phyloP scores from a whole-genome alignment of 768 basidiomycete genomes.

The Rhizopogon vesiculosus region DNA sequence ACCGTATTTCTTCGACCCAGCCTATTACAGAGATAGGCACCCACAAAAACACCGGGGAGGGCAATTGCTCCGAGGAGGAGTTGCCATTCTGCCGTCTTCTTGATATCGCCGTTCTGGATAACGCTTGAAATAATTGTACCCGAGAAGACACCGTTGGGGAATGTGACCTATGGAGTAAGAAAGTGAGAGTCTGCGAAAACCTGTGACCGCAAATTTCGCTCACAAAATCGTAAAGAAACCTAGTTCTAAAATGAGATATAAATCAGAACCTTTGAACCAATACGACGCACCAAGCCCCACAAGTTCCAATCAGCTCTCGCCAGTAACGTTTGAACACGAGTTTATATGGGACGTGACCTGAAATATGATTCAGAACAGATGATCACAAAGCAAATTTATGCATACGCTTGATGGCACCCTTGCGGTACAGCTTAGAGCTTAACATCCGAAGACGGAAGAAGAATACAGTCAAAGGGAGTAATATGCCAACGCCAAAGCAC shows the following conservation, averaged over 20 bases:
- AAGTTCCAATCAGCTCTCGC: constrained; percentile 65
- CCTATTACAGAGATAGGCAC: constrained; percentile 44
- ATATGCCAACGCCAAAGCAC: constrained; percentile 59
- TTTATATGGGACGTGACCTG: constrained; percentile 55
- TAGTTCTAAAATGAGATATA: constrained; percentile 16
- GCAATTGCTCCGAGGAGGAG: constrained; percentile 59
- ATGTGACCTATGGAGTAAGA: constrained; percentile 45
- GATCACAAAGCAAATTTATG: not conserved
- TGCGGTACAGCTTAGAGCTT: constrained; percentile 57
- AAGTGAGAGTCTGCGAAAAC: not conserved
- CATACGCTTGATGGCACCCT: constrained; percentile 60
- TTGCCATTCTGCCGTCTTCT: constrained; percentile 63
- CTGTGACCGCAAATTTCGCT: not conserved
- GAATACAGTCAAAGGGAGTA: constrained; percentile 64
- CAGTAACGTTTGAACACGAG: constrained; percentile 63
- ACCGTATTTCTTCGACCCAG: constrained; percentile 57
- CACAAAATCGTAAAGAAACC: constrained; percentile 72
- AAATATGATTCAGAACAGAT: constrained; percentile 1
- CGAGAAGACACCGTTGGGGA: constrained; percentile 69
- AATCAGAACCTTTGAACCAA: not conserved
- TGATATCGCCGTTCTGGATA: constrained; percentile 50
- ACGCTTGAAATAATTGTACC: constrained; percentile 65
- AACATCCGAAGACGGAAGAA: constrained; percentile 72
- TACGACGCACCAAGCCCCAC: constrained; percentile 57
- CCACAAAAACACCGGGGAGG: constrained; percentile 56